Percentiles rank a stretch among this genome's conserved stretches.
phyloP scores from a whole-genome alignment of 345 rosid genomes.

The Durio zibethinus region DNA sequence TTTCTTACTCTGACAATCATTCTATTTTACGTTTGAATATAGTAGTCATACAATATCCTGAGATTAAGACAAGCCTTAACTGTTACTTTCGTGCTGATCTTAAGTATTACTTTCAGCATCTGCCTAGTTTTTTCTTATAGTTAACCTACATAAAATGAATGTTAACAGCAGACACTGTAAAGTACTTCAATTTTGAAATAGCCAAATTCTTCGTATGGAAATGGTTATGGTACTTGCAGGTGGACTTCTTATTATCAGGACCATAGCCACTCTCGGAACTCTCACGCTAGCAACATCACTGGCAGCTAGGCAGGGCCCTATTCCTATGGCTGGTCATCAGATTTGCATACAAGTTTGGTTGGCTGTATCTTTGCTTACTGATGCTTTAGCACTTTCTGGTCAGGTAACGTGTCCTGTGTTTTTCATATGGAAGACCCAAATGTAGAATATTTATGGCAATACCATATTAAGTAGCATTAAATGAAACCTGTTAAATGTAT shows the following conservation, averaged over 20 bases:
- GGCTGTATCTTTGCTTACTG: conserved; percentile 84
- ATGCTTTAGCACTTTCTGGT: conserved; percentile 93
- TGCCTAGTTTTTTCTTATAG: neutral
- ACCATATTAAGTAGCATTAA: neutral
- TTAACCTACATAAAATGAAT: neutral
- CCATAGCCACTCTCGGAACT: conserved; percentile 70
- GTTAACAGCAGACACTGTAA: neutral
- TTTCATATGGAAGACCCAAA: neutral
- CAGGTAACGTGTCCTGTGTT: conserved; percentile 49
- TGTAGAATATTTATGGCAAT: neutral
- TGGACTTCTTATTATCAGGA: conserved; percentile 89
- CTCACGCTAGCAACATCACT: conserved; percentile 82
- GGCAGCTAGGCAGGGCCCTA: conserved; percentile 83
- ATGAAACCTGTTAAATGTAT: neutral
- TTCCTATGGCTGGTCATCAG: conserved; percentile 95
- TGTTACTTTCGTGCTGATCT: neutral
- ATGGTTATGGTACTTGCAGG: conserved; percentile 42
- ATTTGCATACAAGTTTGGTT: conserved; percentile 87
- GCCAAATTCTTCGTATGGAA: neutral
- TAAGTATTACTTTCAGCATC: neutral
- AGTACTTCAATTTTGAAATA: neutral
- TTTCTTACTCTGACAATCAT: neutral
- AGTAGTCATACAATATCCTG: neutral
- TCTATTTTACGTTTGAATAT: neutral
- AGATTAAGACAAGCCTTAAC: neutral